Conservation (phyloP, 306 rosid genomes). For the Hippophae tibetana region DNA sequence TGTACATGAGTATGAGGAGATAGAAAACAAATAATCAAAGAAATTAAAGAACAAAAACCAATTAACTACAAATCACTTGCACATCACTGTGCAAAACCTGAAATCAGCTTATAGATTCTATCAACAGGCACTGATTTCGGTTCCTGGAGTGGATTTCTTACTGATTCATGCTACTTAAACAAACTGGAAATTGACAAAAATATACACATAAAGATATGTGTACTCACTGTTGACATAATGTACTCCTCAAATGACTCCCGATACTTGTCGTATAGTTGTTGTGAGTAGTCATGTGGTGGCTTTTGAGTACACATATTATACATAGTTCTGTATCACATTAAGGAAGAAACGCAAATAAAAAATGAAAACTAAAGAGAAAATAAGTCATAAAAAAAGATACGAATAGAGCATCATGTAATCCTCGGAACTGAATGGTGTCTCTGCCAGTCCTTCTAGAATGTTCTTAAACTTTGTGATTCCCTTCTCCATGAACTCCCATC, state of each 20-base stretch:
- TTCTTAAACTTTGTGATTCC: slow-evolving; percentile 48
- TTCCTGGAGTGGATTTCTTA: too few relatives aligned
- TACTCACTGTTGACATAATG: slow-evolving; percentile 44
- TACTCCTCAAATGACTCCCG: slow-evolving; percentile 53
- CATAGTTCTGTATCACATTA: slow-evolving; percentile 34
- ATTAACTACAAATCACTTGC: too few relatives aligned
- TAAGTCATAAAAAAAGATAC: slow-evolving; percentile 19
- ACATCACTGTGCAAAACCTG: too few relatives aligned
- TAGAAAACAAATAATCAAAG: too few relatives aligned
- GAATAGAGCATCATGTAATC: slow-evolving; percentile 51
- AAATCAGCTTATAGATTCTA: too few relatives aligned
- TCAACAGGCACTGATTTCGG: too few relatives aligned
- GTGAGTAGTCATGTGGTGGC: slow-evolving; percentile 39
- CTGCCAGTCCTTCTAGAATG: slow-evolving; percentile 38
- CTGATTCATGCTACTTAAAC: background rate
- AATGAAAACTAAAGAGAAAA: background rate
- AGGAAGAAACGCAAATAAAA: background rate
- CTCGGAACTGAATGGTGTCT: slow-evolving; percentile 40
- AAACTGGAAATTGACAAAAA: slow-evolving; percentile 4
- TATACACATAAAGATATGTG: slow-evolving; percentile 3
- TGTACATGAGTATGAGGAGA: too few relatives aligned
- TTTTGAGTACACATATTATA: slow-evolving; percentile 56
- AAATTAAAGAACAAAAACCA: too few relatives aligned
- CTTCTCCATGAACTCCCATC: slow-evolving; percentile 50
- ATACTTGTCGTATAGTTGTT: slow-evolving; percentile 51